These are phyloP conservation scores for Arthrocladium fulminans DNA, from an alignment of 2,329 filamentous ascomycete genomes.

Conservation along the genomic window DNA sequence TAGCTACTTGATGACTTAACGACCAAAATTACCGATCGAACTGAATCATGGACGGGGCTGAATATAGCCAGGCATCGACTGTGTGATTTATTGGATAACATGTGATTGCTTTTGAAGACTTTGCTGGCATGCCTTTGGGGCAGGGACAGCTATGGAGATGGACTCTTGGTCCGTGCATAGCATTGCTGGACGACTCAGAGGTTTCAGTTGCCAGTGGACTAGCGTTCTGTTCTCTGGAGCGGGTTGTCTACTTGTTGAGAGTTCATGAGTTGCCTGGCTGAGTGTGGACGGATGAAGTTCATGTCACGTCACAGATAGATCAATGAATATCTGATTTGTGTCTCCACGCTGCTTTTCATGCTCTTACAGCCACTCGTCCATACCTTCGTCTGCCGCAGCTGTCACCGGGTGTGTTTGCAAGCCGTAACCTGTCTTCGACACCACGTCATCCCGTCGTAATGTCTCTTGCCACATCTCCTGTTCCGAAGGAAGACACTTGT, in stretches of 20 bases:
- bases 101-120: conserved; percentile 4
- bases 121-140: neutral
- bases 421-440: no score
- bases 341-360: neutral
- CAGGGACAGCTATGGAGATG: neutral
- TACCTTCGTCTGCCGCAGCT: no score
- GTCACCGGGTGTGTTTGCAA: no score
- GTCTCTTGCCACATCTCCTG: no score
- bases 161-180: neutral
- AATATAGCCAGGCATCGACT: conserved; percentile 3
- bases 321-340: neutral
- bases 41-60: conserved; percentile 2
- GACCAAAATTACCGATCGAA: conserved; percentile 1
- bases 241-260: neutral
- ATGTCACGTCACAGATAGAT: neutral
- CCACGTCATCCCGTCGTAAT: no score
- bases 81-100: conserved; percentile 7
- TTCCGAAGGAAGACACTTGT: no score
- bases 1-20: conserved; percentile 8
- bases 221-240: neutral
- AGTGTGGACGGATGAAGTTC: neutral
- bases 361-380: no score
- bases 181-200: neutral
- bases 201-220: neutral
- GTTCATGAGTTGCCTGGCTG: neutral